Base-by-base conservation (phyloP, 2,329 filamentous ascomycete species). In the Colletotrichum zoysiae region DNA sequence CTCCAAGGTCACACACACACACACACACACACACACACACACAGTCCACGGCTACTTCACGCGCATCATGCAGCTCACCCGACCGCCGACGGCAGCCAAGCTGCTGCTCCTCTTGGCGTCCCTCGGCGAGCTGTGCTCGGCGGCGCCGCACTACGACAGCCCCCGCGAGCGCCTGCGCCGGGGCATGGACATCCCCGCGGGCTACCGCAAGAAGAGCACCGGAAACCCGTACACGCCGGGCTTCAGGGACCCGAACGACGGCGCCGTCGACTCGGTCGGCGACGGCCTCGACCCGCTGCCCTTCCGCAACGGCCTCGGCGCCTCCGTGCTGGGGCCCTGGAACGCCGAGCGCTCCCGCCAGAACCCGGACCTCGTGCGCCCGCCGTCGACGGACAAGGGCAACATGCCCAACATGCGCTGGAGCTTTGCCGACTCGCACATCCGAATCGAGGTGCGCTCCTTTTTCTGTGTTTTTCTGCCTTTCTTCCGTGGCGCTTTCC, bases 381-480 rank as follows among this genome's bases (percentile, higher is more conserved):
- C 92, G 23, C 92, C 92, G 0, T 90, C 88, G 77, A 94, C 92
- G 7, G 92, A 95, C 77, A 89, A 91, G 79, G 92, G 92, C 46
- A 89, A 87, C 75, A 84, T 94, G 78, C 82, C 87, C 62, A 94
- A 93, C 80, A 90, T 94, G 88, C 86, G 91, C 71, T 94, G 92
- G 92, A 90, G 88, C 73, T 91, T 91, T 76, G 87, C 87, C 2
- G 89, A 91, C 76, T 91, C 89, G 3, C 89, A 91, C 76, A 85
- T 89, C 16, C 83, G 89, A 46, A 91, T 91, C 62, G 89, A 91
- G 84, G 88, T 89, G 76, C 4, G 46, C 20, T 3, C 20, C 6
- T 44, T 8, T 7, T 20, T 42, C 8, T 9, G 2, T 20, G 2
- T 44, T 16, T 20, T 8, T 3, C 8, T 20, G 1, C 6, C 14